phyloP scores from a whole-genome alignment of 495 filamentous ascomycete species.

The Thermochaetoides thermophila region DNA sequence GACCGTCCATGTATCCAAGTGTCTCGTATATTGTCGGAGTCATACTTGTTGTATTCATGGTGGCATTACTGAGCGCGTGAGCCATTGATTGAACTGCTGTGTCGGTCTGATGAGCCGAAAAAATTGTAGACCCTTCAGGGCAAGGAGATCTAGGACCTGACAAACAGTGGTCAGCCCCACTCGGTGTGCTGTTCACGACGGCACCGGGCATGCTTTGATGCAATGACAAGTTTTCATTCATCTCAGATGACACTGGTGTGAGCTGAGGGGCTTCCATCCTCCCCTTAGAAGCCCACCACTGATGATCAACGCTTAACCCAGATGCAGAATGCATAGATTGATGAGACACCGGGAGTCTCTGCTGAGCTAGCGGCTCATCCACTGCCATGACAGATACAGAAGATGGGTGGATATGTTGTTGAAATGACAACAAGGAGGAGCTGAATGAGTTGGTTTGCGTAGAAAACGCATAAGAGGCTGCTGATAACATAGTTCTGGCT shows the following conservation, averaged over 20 bases:
- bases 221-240: constrained; percentile 1
- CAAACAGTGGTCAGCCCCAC: constrained; percentile 1
- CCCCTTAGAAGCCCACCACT: constrained; percentile 13
- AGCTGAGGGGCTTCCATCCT: constrained; percentile 5
- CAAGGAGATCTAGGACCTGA: constrained; percentile 9
- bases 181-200: constrained; percentile 1
- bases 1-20: no score
- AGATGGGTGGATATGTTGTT: not conserved
- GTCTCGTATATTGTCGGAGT: constrained; percentile 7
- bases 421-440: constrained; percentile 1
- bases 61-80: constrained; percentile 15
- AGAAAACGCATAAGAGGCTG: constrained; percentile 12
- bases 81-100: no score
- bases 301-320: constrained; percentile 2
- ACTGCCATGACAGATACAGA: constrained; percentile 13
- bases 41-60: no score
- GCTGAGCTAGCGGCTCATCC: constrained; percentile 8
- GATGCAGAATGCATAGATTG: constrained; percentile 2
- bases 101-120: no score
- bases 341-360: constrained; percentile 4
- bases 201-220: constrained; percentile 4
- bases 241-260: constrained; percentile 7
- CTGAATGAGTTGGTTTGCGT: constrained; percentile 6
- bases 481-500: not conserved
- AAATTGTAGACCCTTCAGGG: constrained; percentile 6